Evolutionary conservation across 164 flowering plant genomes (phyloP), one percentile per base, ranked within the genome.

Genomic region (Litsea cubeba): DNA sequence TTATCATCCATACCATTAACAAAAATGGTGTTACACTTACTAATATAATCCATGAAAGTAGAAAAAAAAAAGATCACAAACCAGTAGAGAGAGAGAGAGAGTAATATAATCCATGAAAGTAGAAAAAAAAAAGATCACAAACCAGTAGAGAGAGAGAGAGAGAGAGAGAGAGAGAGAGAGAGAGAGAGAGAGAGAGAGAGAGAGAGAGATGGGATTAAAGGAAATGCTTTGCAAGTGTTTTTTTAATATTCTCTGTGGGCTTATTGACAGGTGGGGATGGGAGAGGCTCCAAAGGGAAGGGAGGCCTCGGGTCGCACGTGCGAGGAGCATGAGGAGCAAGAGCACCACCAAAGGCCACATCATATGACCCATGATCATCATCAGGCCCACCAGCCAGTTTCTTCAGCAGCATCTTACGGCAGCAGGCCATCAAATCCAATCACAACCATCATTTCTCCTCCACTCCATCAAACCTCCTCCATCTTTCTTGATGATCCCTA

Each of bases 381-480:
- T 17, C 81, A 72, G 26, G 80, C 71, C 20, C 79, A 73, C 30
- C 82, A 75, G 40, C 79, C 73, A 30, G 75, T 82, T 35, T 80
- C 91, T 25, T 79, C 87, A 7, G 70, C 95, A 11, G 91, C 95
- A 20, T 92, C 84, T 84, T 91, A 94, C 78, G 80, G 90, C 74
- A 90, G 81, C 85, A 83, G 87, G 78, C 97, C 97, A 62, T 83
- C 93, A 17, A 88, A 85, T 78, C 84, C 97, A 25, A 85, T 89
- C 77, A 88, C 97, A 28, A 81, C 88, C 76, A 87, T 91, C 73
- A 87, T 91, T 62, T 74, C 95, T 69, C 89, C 97, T 23, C 88
- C 92, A 3, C 69, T 83, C 57, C 86, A 86, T 58, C 87, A 82
- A 71, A 76, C 88, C 71, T 83, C 88, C 71, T 83, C 92, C 80